Base-by-base conservation (phyloP, 2,329 filamentous ascomycete species). In the Didymella pomorum region DNA sequence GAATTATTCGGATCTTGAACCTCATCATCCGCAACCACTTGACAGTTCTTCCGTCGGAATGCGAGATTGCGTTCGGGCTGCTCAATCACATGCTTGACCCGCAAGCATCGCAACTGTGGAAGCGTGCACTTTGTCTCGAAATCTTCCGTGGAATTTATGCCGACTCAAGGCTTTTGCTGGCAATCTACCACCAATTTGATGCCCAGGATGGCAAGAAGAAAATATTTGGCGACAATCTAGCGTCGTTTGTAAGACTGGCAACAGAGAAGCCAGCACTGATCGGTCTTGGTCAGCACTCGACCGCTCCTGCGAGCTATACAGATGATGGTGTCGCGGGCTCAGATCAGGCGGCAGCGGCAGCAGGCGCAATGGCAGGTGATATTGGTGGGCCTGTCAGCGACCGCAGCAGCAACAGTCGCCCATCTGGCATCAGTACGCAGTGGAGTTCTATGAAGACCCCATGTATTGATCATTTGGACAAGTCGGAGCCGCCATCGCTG, bases 391-490 rank as follows among this genome's bases (percentile, higher is more conserved):
- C 89, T 55, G 88, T 89, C 25, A 82, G 85, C 25, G 90, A 75
- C 26, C 64, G 64, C 25, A 71, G 85, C 63, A 87, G 86, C 0
- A 80, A 82, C 47, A 93, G 92, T 9, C 69, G 86, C 62, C 87
- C 87, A 0, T 80, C 83, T 42, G 96, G 96, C 5, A 93, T 99
- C 71, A 97, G 93, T 77, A 87, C 85, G 3, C 91, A 96, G 71
- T 98, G 93, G 93, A 99, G 95, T 76, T 86, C 89, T 12, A 86
- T 97, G 61, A 87, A 92, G 48, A 90, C 93, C 11, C 89, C 93
- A 5, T 97, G 92, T 71, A 92, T 98, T 61, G 95, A 99, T 68
- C 92, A 97, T 64, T 85, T 98, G 20, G 95, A 99, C 79, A 99
- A 98, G 76, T 86, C 87, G 0, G 93, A 97, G 46, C 85, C 94